Percentiles rank a stretch among this genome's conserved stretches.
These are phyloP conservation scores for Calonectria pseudoreteaudii DNA, from an alignment of 2,329 filamentous ascomycete genomes.

Conservation along the genomic window DNA sequence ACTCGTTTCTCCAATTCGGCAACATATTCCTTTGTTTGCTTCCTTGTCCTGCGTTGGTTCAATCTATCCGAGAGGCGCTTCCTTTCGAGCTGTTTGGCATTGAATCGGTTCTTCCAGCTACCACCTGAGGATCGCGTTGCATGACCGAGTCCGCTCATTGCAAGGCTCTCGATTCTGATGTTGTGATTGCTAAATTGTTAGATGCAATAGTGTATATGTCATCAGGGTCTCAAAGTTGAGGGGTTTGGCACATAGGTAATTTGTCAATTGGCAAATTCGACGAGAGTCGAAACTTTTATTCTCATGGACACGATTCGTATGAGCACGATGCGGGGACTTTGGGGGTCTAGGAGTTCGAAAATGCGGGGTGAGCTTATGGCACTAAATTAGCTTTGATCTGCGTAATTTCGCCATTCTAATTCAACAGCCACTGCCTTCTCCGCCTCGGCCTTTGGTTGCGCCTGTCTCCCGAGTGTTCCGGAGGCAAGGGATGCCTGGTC, in stretches of 20 bases:
- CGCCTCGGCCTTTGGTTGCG: not conserved
- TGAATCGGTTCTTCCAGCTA: not conserved
- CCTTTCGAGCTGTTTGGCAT: not conserved
- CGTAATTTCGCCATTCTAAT: not conserved
- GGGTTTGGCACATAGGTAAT: too few species aligned
- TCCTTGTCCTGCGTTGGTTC: not conserved
- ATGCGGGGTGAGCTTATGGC: not conserved
- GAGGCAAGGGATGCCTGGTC: too few species aligned
- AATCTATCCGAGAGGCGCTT: not conserved
- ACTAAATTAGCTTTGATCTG: not conserved
- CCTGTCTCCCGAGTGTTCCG: not conserved
- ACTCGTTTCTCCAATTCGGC: not conserved
- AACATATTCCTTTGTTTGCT: not conserved
- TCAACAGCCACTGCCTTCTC: not conserved
- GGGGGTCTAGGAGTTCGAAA: not conserved
- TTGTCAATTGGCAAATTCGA: not conserved
- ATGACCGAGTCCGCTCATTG: not conserved
- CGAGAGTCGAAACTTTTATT: too few species aligned
- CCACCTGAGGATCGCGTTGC: not conserved
- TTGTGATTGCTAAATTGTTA: not conserved
- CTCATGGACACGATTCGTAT: not conserved
- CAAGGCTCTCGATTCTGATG: not conserved
- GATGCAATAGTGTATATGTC: not conserved
- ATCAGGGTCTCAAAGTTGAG: not conserved
- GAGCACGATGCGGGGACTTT: not conserved